Percentiles rank a stretch among this genome's conserved stretches.
These are phyloP conservation scores for Xerophyta viscosa DNA, from an alignment of 106 monocot species.

Conservation along the genomic window DNA sequence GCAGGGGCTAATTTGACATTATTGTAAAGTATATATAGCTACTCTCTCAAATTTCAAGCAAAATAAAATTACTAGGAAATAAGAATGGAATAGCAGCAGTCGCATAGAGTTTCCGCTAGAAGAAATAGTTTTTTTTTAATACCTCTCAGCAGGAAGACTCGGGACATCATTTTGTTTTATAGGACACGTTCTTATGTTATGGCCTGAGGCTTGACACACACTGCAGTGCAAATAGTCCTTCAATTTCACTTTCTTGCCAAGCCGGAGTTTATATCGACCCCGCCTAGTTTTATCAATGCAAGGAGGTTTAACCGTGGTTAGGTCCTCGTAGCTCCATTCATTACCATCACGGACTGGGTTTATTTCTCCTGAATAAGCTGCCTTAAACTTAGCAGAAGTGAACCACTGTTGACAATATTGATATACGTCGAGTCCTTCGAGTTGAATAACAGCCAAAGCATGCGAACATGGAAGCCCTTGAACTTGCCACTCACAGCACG, in stretches of 20 bases:
- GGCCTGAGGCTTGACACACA: not conserved
- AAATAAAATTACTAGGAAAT: too few relatives aligned
- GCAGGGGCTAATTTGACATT: too few relatives aligned
- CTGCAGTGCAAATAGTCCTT: not conserved
- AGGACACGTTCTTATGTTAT: not conserved
- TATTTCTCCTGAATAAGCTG: not conserved
- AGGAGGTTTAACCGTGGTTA: not conserved
- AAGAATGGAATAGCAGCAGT: too few relatives aligned
- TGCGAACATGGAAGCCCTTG: not conserved
- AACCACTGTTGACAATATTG: not conserved
- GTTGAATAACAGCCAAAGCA: conserved; percentile 3
- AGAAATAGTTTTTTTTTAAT: not conserved
- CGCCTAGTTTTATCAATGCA: not conserved
- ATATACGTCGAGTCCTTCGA: not conserved
- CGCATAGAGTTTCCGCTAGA: too few relatives aligned
- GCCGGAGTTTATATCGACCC: not conserved
- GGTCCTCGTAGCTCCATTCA: not conserved
- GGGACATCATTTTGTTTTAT: not conserved
- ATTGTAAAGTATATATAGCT: too few relatives aligned
- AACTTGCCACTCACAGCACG: conserved; percentile 4
- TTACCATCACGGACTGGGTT: not conserved
- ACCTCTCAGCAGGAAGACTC: not conserved
- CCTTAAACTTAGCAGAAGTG: not conserved
- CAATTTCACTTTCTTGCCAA: not conserved
- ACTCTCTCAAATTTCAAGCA: too few relatives aligned